These are phyloP conservation scores for Aspergillus novofumigatus DNA, from an alignment of 2,329 filamentous ascomycete species.

Conservation along the genomic window DNA sequence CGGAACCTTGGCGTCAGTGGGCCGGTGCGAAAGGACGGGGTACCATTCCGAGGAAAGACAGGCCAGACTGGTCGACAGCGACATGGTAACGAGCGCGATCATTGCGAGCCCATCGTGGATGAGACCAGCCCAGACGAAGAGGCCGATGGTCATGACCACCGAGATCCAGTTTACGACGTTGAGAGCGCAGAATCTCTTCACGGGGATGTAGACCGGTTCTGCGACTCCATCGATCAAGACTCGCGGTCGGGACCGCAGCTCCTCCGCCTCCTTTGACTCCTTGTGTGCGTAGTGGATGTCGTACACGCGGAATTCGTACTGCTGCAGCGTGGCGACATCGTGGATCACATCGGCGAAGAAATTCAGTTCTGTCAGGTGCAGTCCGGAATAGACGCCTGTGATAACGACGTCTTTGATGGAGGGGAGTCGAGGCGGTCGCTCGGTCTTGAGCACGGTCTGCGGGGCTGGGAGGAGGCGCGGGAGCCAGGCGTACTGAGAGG, in stretches of 20 bases:
- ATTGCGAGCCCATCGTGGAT: conserved; percentile 51
- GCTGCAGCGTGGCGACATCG: conserved; percentile 24
- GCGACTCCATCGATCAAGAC: background rate
- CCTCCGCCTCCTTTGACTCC: background rate
- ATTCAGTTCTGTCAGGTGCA: conserved; percentile 52
- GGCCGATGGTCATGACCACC: conserved; percentile 29
- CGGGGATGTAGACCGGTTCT: conserved; percentile 2
- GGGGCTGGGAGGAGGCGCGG: conserved; percentile 60
- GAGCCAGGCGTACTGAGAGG: conserved; percentile 53
- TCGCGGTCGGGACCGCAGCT: background rate
- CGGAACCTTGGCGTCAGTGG: conserved; percentile 48
- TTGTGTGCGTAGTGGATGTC: conserved; percentile 1
- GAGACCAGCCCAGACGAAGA: conserved; percentile 20
- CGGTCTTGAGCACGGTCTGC: conserved; percentile 55
- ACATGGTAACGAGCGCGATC: conserved; percentile 50
- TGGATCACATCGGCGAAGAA: conserved; percentile 62
- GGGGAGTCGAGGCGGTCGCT: conserved; percentile 53
- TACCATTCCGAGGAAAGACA: conserved; percentile 58
- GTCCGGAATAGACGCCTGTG: conserved; percentile 56
- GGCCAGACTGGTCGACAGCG: conserved; percentile 50
- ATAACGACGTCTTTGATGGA: conserved; percentile 50
- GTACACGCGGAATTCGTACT: conserved; percentile 9
- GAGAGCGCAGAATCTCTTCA: conserved; percentile 49
- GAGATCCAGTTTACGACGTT: conserved; percentile 53
- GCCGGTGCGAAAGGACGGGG: conserved; percentile 52